Evolutionary conservation across 2,329 filamentous ascomycete species (phyloP).

Genomic region (Camillea tinctor): DNA sequence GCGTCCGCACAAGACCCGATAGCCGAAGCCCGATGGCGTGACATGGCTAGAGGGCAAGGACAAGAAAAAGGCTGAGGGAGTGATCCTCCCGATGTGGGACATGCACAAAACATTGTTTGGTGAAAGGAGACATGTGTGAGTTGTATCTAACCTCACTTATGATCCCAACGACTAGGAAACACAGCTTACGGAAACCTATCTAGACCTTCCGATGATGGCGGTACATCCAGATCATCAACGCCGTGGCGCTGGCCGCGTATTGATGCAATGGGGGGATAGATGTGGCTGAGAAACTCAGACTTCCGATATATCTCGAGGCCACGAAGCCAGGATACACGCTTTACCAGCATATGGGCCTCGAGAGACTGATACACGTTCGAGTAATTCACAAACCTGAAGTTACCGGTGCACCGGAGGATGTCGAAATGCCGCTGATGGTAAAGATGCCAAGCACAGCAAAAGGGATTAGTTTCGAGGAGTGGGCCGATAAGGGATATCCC

Average conservation of each 20-base stretch:
- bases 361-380: slow-evolving; percentile 18
- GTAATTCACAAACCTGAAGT: slow-evolving; percentile 22
- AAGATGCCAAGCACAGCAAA: slow-evolving; percentile 25
- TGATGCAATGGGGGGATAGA: slow-evolving; percentile 26
- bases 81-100: slow-evolving; percentile 22
- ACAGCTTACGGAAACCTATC: neutral
- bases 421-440: slow-evolving; percentile 23
- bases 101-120: slow-evolving; percentile 27
- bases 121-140: slow-evolving; percentile 23
- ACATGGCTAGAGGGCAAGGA: slow-evolving; percentile 24
- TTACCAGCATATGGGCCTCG: slow-evolving; percentile 21
- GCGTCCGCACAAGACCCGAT: slow-evolving; percentile 15
- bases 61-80: slow-evolving; percentile 17
- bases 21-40: slow-evolving; percentile 21
- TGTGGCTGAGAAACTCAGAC: slow-evolving; percentile 19
- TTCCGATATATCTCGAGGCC: slow-evolving; percentile 26
- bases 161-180: too few relatives aligned
- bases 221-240: neutral
- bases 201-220: too few relatives aligned
- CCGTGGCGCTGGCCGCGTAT: slow-evolving; percentile 2
- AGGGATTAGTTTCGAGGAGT: slow-evolving; percentile 21
- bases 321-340: slow-evolving; percentile 16
- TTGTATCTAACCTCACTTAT: too few relatives aligned
- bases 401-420: slow-evolving; percentile 17
- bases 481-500: slow-evolving; percentile 18